A percentile compares a stretch with the other conserved stretches of the same genome.
These are phyloP conservation scores for Pseudomonodictys pantanalensis DNA, from an alignment of 495 filamentous ascomycete genomes.

Conservation along the genomic window DNA sequence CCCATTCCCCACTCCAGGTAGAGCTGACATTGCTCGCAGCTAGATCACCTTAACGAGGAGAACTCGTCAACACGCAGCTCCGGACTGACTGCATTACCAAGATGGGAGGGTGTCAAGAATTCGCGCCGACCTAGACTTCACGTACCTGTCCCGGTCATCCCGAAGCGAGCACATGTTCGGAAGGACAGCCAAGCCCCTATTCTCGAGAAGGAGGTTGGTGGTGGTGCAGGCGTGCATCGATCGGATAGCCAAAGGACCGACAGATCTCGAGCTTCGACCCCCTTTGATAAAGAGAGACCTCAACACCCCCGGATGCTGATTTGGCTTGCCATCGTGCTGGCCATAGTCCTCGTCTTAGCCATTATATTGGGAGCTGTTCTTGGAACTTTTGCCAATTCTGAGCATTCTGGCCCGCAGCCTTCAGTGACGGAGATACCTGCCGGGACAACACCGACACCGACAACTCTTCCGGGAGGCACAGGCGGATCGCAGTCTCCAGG, in stretches of 20 bases:
- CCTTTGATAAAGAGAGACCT: not conserved
- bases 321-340: slow-evolving; percentile 1
- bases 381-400: slow-evolving; percentile 4
- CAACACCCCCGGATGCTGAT: slow-evolving; percentile 2
- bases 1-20: not conserved
- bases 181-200: not conserved
- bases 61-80: not conserved
- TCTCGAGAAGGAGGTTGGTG: slow-evolving; percentile 9
- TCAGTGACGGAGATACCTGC: slow-evolving; percentile 12
- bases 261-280: not conserved
- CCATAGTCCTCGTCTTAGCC: not conserved
- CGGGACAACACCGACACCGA: slow-evolving; percentile 5
- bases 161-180: slow-evolving; percentile 3
- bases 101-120: slow-evolving; percentile 3
- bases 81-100: slow-evolving; percentile 14
- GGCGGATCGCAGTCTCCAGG: not conserved
- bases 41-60: not conserved
- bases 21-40: not conserved
- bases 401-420: not conserved
- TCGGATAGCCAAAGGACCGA: not conserved
- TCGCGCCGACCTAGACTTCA: not conserved
- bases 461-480: not conserved
- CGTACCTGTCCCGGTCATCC: not conserved
- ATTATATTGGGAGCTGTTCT: slow-evolving; percentile 19
- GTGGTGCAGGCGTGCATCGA: not conserved